Evolutionary conservation across 2,329 filamentous ascomycete species (phyloP).

Genomic region (Moelleriella libera): DNA sequence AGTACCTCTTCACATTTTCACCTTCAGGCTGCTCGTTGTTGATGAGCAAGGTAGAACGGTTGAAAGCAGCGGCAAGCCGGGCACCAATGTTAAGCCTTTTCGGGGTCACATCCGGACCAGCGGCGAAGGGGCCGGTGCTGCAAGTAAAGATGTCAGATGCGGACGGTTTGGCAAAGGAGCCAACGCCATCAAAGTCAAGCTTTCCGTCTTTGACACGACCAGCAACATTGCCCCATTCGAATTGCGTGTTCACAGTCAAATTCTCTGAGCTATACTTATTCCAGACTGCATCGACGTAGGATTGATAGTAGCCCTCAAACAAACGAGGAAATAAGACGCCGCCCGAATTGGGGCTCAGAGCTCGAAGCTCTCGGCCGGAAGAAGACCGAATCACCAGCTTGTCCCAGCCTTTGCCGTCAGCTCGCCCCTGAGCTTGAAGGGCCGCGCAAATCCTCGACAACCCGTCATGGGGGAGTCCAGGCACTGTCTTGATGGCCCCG

Average conservation of each 20-base stretch:
- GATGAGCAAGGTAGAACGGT: conserved; percentile 53
- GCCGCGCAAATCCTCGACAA: conserved; percentile 28
- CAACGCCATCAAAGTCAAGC: conserved; percentile 26
- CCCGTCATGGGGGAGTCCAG: conserved; percentile 32
- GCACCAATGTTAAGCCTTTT: conserved; percentile 52
- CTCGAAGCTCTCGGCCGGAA: conserved; percentile 28
- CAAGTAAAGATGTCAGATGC: conserved; percentile 37
- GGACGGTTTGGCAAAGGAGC: conserved; percentile 32
- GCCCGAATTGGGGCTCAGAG: conserved; percentile 38
- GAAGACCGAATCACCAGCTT: conserved; percentile 30
- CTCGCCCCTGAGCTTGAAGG: conserved; percentile 28
- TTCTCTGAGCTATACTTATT: conserved; percentile 26
- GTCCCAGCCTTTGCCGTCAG: conserved; percentile 36
- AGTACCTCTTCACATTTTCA: conserved; percentile 35
- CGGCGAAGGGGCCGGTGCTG: conserved; percentile 41
- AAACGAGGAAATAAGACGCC: conserved; percentile 26
- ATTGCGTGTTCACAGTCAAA: conserved; percentile 40
- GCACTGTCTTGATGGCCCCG: conserved; percentile 29
- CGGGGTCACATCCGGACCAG: conserved; percentile 23
- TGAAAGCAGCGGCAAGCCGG: conserved; percentile 61
- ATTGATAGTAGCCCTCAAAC: conserved; percentile 34
- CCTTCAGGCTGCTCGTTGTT: conserved; percentile 36
- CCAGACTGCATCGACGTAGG: conserved; percentile 39
- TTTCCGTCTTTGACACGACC: conserved; percentile 24
- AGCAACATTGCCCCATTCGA: conserved; percentile 31